phyloP scores from a whole-genome alignment of 2,329 filamentous ascomycete species.

The Arthroderma sp. region DNA sequence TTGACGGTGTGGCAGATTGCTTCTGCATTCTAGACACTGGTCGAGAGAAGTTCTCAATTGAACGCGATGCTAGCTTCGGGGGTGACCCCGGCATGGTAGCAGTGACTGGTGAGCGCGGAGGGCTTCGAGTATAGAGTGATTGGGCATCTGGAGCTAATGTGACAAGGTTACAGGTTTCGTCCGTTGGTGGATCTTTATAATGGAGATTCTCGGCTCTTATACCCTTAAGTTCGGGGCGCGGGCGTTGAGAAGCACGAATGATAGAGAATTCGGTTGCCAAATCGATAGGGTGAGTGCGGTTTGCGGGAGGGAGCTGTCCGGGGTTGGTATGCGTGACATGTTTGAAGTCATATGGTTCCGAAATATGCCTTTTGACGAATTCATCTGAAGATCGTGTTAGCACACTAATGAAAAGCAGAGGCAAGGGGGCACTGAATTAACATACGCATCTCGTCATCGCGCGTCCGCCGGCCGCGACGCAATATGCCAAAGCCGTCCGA shows the following conservation, averaged over 20 bases:
- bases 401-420: background rate
- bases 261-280: constrained; percentile 42
- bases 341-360: constrained; percentile 51
- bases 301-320: constrained; percentile 40
- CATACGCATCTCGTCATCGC: constrained; percentile 25
- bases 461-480: constrained; percentile 19
- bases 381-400: constrained; percentile 18
- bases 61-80: constrained; percentile 22
- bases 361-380: constrained; percentile 39
- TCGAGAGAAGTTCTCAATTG: constrained; percentile 43
- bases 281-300: constrained; percentile 38
- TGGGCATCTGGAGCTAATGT: constrained; percentile 8
- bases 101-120: constrained; percentile 21
- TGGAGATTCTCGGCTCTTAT: constrained; percentile 39
- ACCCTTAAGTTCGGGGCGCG: constrained; percentile 36
- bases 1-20: constrained; percentile 25
- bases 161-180: constrained; percentile 12
- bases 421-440: constrained; percentile 5
- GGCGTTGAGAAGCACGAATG: constrained; percentile 39
- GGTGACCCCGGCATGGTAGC: constrained; percentile 16
- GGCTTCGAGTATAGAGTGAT: constrained; percentile 10
- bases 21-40: constrained; percentile 32
- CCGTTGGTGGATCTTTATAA: constrained; percentile 22
- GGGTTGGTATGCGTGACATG: constrained; percentile 48
- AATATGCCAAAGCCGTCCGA: constrained; percentile 22